A percentile compares a stretch with the other conserved stretches of the same genome.
phyloP scores from a whole-genome alignment of 179 eudicot species.

The Vitellaria paradoxa region DNA sequence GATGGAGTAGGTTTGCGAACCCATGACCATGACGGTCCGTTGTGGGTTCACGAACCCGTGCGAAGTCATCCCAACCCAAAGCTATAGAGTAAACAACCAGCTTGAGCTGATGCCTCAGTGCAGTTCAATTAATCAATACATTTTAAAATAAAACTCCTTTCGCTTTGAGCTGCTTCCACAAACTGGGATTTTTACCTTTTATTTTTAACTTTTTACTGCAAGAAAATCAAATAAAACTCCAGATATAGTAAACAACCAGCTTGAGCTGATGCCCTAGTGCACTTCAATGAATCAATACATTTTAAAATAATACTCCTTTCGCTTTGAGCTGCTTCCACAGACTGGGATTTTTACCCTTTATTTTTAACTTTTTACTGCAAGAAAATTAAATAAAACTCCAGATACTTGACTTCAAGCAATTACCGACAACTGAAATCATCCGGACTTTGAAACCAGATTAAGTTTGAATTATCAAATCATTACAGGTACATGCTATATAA shows the following conservation, averaged over 20 bases:
- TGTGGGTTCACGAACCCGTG: too few species aligned
- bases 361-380: constrained; percentile 1
- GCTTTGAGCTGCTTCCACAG: neutral
- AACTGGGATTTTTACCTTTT: neutral
- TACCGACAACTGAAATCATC: neutral
- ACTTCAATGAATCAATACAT: too few species aligned
- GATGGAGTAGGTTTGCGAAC: too few species aligned
- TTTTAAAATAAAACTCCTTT: too few species aligned
- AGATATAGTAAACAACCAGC: too few species aligned
- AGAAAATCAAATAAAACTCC: neutral
- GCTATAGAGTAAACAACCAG: too few species aligned
- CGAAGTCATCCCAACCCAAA: too few species aligned
- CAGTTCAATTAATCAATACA: too few species aligned
- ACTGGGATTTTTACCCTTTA: neutral
- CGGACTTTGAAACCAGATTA: neutral
- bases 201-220: constrained; percentile 1
- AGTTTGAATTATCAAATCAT: constrained; percentile 4
- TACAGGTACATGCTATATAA: constrained; percentile 7
- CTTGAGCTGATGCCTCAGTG: too few species aligned
- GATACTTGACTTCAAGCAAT: neutral
- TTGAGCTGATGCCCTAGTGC: too few species aligned
- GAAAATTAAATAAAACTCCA: neutral
- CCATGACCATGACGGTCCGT: too few species aligned
- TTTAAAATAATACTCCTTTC: too few species aligned
- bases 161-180: neutral